A percentile compares a stretch with the other conserved stretches of the same genome.
Conservation (phyloP, 352 stramenopile genomes). For the Ophiocytium majus region DNA sequence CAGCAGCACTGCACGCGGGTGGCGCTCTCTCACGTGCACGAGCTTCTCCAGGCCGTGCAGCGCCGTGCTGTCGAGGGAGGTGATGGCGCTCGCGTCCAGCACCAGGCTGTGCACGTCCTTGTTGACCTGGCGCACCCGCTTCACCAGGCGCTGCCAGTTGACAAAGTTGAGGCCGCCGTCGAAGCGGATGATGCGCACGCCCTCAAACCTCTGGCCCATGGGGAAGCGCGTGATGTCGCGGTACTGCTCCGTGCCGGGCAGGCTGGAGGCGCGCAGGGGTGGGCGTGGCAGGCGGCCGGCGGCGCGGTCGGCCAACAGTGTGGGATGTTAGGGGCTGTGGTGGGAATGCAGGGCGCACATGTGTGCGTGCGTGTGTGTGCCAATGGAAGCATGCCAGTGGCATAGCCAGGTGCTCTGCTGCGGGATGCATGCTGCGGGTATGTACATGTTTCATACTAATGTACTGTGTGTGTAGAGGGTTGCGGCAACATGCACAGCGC, state of each 20-base stretch:
- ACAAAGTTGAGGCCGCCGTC: conserved; percentile 62
- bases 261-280: neutral
- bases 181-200: conserved; percentile 50
- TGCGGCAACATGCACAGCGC: too few relatives aligned
- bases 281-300: too few relatives aligned
- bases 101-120: conserved; percentile 42
- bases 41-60: conserved; percentile 40
- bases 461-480: neutral
- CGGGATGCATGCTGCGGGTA: neutral
- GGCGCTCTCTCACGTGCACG: neutral
- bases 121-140: conserved; percentile 35
- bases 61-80: conserved; percentile 37
- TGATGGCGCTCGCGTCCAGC: conserved; percentile 47
- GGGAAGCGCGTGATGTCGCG: conserved; percentile 62
- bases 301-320: neutral
- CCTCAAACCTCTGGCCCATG: conserved; percentile 49
- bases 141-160: conserved; percentile 59
- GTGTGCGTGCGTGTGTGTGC: neutral
- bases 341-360: neutral
- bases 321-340: too few relatives aligned
- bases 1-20: conserved; percentile 17
- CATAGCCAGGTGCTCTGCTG: neutral
- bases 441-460: neutral
- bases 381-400: neutral
- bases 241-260: conserved; percentile 58